Conservation (phyloP, 2,329 filamentous ascomycete genomes). For the Aspergillus flavus region DNA sequence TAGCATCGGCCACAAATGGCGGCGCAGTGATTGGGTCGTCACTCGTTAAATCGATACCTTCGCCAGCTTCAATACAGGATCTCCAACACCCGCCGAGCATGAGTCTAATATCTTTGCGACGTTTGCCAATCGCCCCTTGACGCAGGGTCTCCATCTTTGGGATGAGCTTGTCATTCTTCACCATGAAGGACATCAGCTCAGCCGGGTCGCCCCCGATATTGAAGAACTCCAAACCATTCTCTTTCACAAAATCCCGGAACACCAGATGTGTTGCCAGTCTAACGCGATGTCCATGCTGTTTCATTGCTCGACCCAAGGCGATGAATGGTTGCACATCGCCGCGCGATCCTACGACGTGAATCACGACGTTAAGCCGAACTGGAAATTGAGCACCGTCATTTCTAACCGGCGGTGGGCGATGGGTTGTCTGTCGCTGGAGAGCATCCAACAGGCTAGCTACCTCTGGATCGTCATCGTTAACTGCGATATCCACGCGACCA, state of each 20-base stretch:
- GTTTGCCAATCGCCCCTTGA: neutral
- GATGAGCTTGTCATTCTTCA: neutral
- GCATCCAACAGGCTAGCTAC: neutral
- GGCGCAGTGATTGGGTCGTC: neutral
- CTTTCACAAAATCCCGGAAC: neutral
- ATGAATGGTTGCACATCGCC: neutral
- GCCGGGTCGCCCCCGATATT: constrained; percentile 1
- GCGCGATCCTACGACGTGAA: neutral
- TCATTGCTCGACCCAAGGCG: neutral
- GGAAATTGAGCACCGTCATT: neutral
- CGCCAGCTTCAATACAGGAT: neutral
- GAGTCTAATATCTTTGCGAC: neutral
- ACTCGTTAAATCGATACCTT: neutral
- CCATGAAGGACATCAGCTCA: neutral
- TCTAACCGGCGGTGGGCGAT: neutral
- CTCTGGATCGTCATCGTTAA: neutral
- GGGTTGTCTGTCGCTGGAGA: neutral
- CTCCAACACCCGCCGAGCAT: constrained; percentile 1
- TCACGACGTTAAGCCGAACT: neutral
- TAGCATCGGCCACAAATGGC: neutral
- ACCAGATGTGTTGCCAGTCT: neutral
- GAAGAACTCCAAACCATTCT: neutral
- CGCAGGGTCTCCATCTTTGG: neutral
- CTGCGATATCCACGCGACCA: neutral
- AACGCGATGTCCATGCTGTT: neutral